Evolutionary conservation across 176 grass and related monocot species (phyloP).

Genomic region (Aegilops sharonensis): DNA sequence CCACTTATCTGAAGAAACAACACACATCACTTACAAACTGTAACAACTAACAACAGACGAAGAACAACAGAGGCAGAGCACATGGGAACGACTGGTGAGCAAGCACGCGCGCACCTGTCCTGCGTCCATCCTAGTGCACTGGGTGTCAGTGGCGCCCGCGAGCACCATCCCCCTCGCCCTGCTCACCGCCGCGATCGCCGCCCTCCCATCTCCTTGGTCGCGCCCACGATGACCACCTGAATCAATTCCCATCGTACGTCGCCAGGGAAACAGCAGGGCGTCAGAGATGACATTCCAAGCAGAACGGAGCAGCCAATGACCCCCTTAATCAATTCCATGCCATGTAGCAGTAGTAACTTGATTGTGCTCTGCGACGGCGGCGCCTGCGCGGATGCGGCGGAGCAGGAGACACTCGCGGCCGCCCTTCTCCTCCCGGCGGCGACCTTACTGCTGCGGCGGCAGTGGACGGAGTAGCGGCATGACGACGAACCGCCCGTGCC

Average conservation of each 20-base stretch:
- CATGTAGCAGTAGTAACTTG: conserved; percentile 39
- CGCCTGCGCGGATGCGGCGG: conserved; percentile 43
- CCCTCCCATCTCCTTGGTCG: conserved; percentile 72
- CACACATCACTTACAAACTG: too few species aligned
- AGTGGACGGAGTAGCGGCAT: conserved; percentile 17
- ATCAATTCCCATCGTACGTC: background rate
- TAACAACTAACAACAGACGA: too few species aligned
- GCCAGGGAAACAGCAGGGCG: background rate
- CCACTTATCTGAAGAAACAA: too few species aligned
- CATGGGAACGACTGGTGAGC: too few species aligned
- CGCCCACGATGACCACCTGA: conserved; percentile 71
- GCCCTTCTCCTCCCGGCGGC: conserved; percentile 9
- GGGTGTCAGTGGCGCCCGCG: conserved; percentile 68
- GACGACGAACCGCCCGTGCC: conserved; percentile 34
- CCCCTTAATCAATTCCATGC: too few species aligned
- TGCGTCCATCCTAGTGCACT: conserved; percentile 48
- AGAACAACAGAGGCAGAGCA: too few species aligned
- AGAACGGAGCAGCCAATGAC: background rate
- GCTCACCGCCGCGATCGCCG: conserved; percentile 55
- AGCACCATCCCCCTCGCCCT: conserved; percentile 81
- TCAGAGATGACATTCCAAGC: background rate
- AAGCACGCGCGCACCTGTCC: too few species aligned
- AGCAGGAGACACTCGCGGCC: conserved; percentile 39
- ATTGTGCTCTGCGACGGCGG: conserved; percentile 63
- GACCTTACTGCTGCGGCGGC: background rate